Conservation (phyloP, 169 alveolate species). For the Eimeria sp. region DNA sequence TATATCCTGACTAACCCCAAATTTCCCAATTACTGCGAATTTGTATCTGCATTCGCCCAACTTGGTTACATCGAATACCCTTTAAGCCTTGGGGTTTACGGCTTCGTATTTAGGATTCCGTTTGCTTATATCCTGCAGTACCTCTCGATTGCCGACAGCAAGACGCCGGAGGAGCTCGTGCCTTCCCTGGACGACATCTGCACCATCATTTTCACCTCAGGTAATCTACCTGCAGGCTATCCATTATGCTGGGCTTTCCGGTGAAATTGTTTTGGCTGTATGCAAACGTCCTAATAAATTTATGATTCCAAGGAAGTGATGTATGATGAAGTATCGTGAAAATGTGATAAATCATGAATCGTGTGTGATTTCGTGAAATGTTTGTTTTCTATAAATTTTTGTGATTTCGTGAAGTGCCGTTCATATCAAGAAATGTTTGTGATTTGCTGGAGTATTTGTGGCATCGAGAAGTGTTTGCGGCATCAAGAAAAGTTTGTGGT, state of each 20-base stretch:
- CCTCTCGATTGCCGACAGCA: conserved; percentile 12
- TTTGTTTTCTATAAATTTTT: too few relatives aligned
- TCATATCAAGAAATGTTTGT: too few relatives aligned
- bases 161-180: conserved; percentile 46
- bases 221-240: background rate
- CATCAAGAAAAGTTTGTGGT: too few relatives aligned
- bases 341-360: background rate
- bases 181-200: conserved; percentile 68
- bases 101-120: background rate
- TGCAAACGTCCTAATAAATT: too few relatives aligned
- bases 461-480: too few relatives aligned
- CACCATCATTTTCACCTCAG: conserved; percentile 78
- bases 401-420: background rate
- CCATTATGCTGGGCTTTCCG: too few relatives aligned
- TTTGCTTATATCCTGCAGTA: background rate
- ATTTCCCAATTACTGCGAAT: background rate
- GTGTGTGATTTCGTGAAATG: background rate
- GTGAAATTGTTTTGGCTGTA: too few relatives aligned
- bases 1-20: conserved; percentile 32
- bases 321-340: background rate
- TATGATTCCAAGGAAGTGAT: too few relatives aligned
- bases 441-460: too few relatives aligned
- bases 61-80: background rate
- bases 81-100: background rate
- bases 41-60: background rate